These are phyloP conservation scores for Botrytis fragariae DNA, from an alignment of 2,329 filamentous ascomycete genomes.

Conservation along the genomic window DNA sequence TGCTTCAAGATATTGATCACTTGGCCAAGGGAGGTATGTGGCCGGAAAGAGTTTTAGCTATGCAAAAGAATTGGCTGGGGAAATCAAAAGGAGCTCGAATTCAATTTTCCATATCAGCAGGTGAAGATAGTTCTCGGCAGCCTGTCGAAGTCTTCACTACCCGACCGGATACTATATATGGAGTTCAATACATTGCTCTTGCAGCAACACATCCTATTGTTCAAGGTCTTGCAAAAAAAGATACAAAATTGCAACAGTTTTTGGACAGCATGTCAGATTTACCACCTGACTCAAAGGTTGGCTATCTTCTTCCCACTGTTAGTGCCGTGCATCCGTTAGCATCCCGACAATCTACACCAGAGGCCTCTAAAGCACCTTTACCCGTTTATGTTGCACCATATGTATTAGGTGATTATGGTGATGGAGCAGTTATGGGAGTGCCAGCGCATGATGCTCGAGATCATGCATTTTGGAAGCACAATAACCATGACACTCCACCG, in stretches of 20 bases:
- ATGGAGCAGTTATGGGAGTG: slow-evolving; percentile 89
- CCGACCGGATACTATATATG: slow-evolving; percentile 81
- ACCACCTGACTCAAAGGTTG: slow-evolving; percentile 58
- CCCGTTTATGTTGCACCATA: slow-evolving; percentile 83
- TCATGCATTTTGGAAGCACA: slow-evolving; percentile 74
- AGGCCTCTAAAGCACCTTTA: slow-evolving; percentile 54
- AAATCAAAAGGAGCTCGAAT: slow-evolving; percentile 71
- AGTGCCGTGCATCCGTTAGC: slow-evolving; percentile 65
- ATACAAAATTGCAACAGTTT: slow-evolving; percentile 65
- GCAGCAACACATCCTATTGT: slow-evolving; percentile 72
- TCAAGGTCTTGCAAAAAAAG: slow-evolving; percentile 53
- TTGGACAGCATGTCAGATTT: slow-evolving; percentile 59
- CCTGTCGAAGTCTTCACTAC: slow-evolving; percentile 76
- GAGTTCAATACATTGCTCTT: slow-evolving; percentile 80
- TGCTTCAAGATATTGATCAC: slow-evolving; percentile 68
- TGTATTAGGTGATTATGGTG: slow-evolving; percentile 80
- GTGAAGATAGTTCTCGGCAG: slow-evolving; percentile 26
- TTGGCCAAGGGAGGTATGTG: slow-evolving; percentile 64
- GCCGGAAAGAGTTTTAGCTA: slow-evolving; percentile 78
- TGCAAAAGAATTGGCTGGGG: slow-evolving; percentile 88
- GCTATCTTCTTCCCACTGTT: slow-evolving; percentile 63
- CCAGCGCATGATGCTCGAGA: slow-evolving; percentile 81
- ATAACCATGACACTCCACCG: slow-evolving; percentile 59
- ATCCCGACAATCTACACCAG: slow-evolving; percentile 50
- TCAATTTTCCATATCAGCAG: slow-evolving; percentile 60